Evolutionary conservation across 805 yeast genomes (phyloP).

Genomic region (Lipomyces starkeyi): DNA sequence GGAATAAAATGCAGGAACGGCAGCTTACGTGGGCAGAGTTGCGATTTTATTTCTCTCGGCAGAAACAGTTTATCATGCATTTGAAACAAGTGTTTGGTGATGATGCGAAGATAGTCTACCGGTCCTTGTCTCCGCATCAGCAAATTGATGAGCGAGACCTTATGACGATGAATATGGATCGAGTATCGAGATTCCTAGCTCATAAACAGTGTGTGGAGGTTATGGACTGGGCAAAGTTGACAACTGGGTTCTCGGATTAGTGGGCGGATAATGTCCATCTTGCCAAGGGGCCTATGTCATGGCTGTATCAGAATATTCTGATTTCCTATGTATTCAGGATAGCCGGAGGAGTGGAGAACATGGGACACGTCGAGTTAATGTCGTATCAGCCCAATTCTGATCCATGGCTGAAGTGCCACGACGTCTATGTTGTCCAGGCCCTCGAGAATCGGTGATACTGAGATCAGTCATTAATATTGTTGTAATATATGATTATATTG

Average conservation of each 20-base stretch:
- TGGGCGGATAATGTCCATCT: conserved; percentile 21
- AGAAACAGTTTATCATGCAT: conserved; percentile 14
- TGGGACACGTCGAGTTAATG: conserved; percentile 14
- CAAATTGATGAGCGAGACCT: conserved; percentile 13
- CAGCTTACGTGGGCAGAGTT: conserved; percentile 13
- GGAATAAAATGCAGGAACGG: background rate
- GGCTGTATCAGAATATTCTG: conserved; percentile 26
- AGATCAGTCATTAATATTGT: no score
- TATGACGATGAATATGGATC: conserved; percentile 21
- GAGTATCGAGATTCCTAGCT: conserved; percentile 22
- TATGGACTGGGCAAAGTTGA: conserved; percentile 24
- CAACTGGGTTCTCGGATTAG: conserved; percentile 8
- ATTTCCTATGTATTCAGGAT: conserved; percentile 28
- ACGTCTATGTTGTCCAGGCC: background rate
- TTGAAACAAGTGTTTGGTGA: conserved; percentile 16
- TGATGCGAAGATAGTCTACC: conserved; percentile 26
- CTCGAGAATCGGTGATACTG: no score
- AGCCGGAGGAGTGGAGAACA: conserved; percentile 30
- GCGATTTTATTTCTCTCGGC: conserved; percentile 15
- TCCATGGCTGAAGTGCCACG: background rate
- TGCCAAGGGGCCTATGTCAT: conserved; percentile 13
- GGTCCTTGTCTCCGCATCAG: conserved; percentile 16
- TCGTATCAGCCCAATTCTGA: background rate
- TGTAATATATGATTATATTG: no score
- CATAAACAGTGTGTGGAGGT: conserved; percentile 15